Conservation (phyloP, 2,329 filamentous ascomycete species). For the Aspergillus clavatus region DNA sequence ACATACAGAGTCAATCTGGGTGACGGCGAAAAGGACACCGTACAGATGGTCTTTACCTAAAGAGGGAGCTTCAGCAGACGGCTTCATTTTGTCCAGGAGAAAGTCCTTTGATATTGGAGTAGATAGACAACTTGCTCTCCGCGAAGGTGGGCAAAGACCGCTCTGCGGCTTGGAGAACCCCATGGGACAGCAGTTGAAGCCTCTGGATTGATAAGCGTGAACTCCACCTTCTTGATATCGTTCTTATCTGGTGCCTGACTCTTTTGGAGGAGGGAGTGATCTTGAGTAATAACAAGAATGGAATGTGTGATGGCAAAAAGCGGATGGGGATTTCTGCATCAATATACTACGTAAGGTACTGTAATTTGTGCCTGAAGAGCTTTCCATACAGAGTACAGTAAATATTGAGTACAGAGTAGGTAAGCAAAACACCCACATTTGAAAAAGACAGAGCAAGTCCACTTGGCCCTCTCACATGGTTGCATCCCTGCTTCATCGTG, state of each 20-base stretch:
- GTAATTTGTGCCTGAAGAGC: too few relatives aligned
- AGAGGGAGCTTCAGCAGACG: constrained; percentile 1
- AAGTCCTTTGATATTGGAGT: neutral
- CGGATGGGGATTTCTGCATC: neutral
- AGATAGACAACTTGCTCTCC: too few relatives aligned
- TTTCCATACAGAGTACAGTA: too few relatives aligned
- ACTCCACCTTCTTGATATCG: neutral
- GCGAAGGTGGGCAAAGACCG: neutral
- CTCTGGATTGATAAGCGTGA: too few relatives aligned
- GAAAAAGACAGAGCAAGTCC: too few relatives aligned
- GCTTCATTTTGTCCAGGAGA: neutral
- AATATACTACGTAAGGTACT: too few relatives aligned
- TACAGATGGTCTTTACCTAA: neutral
- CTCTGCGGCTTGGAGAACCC: neutral
- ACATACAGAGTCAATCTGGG: too few relatives aligned
- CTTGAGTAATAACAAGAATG: neutral
- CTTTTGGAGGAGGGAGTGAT: neutral
- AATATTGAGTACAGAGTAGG: too few relatives aligned
- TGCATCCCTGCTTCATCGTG: too few relatives aligned
- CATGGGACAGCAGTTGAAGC: neutral
- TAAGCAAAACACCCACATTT: too few relatives aligned
- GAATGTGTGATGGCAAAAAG: neutral
- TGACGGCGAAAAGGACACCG: too few relatives aligned
- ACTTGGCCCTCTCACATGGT: too few relatives aligned
- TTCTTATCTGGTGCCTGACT: neutral